Conservation (phyloP, 2,329 filamentous ascomycete genomes). For the Acarospora socialis region DNA sequence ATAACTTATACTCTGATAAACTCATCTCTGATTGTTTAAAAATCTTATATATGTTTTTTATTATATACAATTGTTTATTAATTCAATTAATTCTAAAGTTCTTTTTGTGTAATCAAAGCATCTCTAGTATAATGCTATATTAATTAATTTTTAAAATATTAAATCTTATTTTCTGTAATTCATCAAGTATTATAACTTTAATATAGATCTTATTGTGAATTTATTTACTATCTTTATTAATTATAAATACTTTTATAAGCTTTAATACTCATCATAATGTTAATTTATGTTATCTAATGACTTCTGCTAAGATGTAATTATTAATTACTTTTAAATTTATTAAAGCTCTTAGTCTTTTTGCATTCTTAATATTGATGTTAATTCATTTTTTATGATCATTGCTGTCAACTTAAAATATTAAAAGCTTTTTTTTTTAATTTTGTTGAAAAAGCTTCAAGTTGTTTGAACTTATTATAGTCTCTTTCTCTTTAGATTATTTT, state of each 20-base stretch:
- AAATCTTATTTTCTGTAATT: slow-evolving; percentile 1
- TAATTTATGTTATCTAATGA: too few species aligned
- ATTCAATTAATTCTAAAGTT: slow-evolving; percentile 1
- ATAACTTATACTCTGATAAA: too few species aligned
- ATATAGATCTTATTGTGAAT: too few species aligned
- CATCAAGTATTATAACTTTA: background rate
- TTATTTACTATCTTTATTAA: slow-evolving; percentile 2
- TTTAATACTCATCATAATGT: too few species aligned
- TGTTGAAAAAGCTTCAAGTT: background rate
- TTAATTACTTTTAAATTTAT: slow-evolving; percentile 1
- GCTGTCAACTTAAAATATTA: background rate
- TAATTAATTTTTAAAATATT: slow-evolving; percentile 4
- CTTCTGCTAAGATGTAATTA: too few species aligned
- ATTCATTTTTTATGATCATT: background rate
- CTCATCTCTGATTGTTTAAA: too few species aligned
- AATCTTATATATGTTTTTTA: too few species aligned
- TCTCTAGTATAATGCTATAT: background rate
- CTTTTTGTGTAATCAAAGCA: too few species aligned
- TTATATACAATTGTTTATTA: too few species aligned
- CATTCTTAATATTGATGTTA: background rate
- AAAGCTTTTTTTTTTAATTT: slow-evolving; percentile 1
- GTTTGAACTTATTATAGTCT: background rate
- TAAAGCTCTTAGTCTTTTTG: background rate
- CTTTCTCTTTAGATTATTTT: background rate
- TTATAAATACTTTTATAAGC: slow-evolving; percentile 5